Base-by-base conservation (phyloP, 257 asterid genomes). In the Verbena officinalis region DNA sequence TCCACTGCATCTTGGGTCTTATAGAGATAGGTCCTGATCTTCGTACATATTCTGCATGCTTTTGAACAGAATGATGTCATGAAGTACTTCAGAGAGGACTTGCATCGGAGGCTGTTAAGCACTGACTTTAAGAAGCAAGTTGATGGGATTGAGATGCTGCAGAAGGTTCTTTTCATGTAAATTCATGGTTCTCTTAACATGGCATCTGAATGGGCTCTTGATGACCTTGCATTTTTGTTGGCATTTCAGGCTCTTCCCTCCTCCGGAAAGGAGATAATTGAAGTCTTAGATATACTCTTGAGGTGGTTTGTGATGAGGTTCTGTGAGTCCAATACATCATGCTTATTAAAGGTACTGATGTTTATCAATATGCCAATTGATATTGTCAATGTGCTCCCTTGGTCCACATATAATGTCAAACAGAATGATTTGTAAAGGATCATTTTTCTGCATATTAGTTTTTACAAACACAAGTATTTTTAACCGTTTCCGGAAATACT, bases 121-220 rank as follows among this genome's bases (percentile, higher is more conserved):
- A 68, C 87, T 0, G 99, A 94, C 85, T 94, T 94, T 68, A 94
- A 90, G 80, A 94, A 90, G 75, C 97, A 94, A 84, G 95, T 94
- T 80, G 99, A 94, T 76, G 99, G 96, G 76, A 85, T 94, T 69
- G 99, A 94, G 86, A 94, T 94, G 90, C 80, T 94, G 53, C 99
- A 94, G 62, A 94, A 88, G 98, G 99, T 94, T 76, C 54, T 57
- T 73, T 22, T 23, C 33, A 30, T 46, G 15, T 50, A 62, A 13
- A 4, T 63, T 54, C 46, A 57, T 9, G 44, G 4, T 42, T 62
- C 27, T 16, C 15, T 40, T 69, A 24, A 45, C 33, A 34, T 71
- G 66, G 39, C 24, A 9, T 68, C 68, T 65, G 72, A 74, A 54
- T 52, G 55, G 31, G 49, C 44, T 51, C 62, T 24, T 55, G 65